Evolutionary conservation across 2,329 filamentous ascomycete genomes (phyloP).

Genomic region (Cladophialophora immunda): DNA sequence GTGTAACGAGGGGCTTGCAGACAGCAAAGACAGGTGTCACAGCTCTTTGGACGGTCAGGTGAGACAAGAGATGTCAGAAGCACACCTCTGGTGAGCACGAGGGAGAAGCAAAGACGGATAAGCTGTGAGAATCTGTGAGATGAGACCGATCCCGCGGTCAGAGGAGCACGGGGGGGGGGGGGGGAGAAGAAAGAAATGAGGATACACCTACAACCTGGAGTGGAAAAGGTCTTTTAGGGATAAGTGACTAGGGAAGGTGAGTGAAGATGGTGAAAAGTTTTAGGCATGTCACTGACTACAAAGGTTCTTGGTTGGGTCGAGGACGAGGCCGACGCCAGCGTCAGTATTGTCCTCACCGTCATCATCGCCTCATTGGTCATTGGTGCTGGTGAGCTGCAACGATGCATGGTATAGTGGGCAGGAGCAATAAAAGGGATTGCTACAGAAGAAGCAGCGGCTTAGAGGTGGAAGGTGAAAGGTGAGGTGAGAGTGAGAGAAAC

Average conservation of each 20-base stretch:
- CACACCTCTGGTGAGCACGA: slow-evolving; percentile 17
- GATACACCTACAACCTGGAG: not conserved
- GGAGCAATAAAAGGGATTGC: not conserved
- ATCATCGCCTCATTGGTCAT: not conserved
- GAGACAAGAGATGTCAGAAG: slow-evolving; percentile 23
- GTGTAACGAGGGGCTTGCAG: slow-evolving; percentile 36
- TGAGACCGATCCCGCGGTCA: slow-evolving; percentile 15
- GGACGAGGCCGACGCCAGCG: not conserved
- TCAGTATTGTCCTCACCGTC: not conserved
- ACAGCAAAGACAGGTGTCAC: slow-evolving; percentile 29
- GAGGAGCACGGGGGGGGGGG: slow-evolving; percentile 11
- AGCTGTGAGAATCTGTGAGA: slow-evolving; percentile 18
- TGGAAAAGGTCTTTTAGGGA: not conserved
- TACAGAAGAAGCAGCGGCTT: no score
- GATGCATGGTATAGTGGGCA: not conserved
- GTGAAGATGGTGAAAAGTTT: slow-evolving; percentile 2
- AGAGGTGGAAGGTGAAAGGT: not conserved
- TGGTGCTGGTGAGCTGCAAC: not conserved
- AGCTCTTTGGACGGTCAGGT: slow-evolving; percentile 27
- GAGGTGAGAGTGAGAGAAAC: not conserved
- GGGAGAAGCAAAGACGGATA: slow-evolving; percentile 10
- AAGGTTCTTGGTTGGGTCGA: not conserved
- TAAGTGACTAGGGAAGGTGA: slow-evolving; percentile 4
- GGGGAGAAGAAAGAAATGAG: slow-evolving; percentile 8
- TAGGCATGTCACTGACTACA: not conserved